Evolutionary conservation across 495 filamentous ascomycete species (phyloP), one percentile per base, ranked within the genome.

Genomic region (Annulohypoxylon maeteangense): DNA sequence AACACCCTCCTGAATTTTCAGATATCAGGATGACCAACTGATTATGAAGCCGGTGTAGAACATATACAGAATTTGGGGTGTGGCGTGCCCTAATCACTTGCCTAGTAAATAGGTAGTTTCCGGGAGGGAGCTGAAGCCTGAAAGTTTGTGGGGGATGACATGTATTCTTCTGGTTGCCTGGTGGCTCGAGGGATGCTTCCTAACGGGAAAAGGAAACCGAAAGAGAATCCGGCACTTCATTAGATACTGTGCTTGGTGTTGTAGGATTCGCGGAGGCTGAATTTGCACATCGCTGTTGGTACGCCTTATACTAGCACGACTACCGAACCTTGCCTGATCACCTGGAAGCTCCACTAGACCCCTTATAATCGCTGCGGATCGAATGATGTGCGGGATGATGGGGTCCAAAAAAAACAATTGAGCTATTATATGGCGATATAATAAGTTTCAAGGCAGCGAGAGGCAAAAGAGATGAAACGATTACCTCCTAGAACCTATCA

Each of bases 401-500:
- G 65, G 65, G 70, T 65, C 61, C 16, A 12, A 54, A 63, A 54
- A 63, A 51, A 34, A 4, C 22, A 53, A 57, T 36, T 56, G 32
- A 36, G 61, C 18, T 40, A 58, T 67, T 54, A 53, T 67, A 62
- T 18, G 18, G 27, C 27, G 20, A 14, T 14, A 50, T 45, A 7
- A 42, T 27, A 53, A 68, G 50, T 34, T 47, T 61, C 53, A 44
- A 27, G 53, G 44, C 57, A 47, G 32, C 40, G 42, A 31, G 70
- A 65, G 65, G 65, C 65, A 36, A 65, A 65, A 7, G n/a, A 32
- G 23, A 62, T 72, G 70, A 72, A 72, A 72, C 70, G 45, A 31
- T 29, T 12, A 44, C 6, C 16, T n/a, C n/a, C n/a, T n/a, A 2
- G n/a, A 14, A 59, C 36, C 14, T 55, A 65, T 44, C 20, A 36